Base-by-base conservation (phyloP, 768 basidiomycete species). In the Hygrocybe punicea region DNA sequence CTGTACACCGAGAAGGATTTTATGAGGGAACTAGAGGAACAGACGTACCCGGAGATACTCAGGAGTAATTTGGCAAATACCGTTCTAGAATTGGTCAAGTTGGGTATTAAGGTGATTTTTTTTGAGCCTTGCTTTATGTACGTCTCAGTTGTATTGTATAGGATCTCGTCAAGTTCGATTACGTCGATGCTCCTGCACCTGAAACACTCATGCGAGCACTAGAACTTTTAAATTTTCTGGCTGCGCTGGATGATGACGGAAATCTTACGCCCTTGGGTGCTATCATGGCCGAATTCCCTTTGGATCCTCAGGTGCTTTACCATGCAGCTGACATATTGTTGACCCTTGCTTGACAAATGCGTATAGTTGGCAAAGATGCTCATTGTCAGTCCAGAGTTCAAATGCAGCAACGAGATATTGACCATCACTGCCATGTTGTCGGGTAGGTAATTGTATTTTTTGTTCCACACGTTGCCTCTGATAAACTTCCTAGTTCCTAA, bases 1-100 rank as follows among this genome's bases (percentile, higher is more conserved):
- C 68, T 99, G 62, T 99, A 98, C 69, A 98, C 96, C 0, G 93
- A 99, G 71, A 91, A 92, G 70, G 94, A 98, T 71, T 99, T 96
- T 64, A 93, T 97, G 82, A 83, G 79, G 58, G 93, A 98, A 73
- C 77, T 99, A 45, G 93, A 98, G 72, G 95, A 98, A 68, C 96
- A 98, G 73, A 99, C 96, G 1, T 85, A 94, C 67, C 97, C 97
- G 0, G 97, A 99, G 73, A 98, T 99, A 65, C 72, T 98, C 55
- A 76, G 95, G 60, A 91, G 90, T 62, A 98, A 99, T 74, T 65
- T 99, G 64, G 91, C 92, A 55, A 98, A 94, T 63, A 89, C 91
- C 0, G 93, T 98, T 13, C 73, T 99, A 51, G 94, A 97, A 74
- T 72, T 99, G 62, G 89, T 94, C 61, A 99, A 98, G 72, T 79